phyloP scores from a whole-genome alignment of 805 yeast genomes.

The Gaillardinia entomophila region DNA sequence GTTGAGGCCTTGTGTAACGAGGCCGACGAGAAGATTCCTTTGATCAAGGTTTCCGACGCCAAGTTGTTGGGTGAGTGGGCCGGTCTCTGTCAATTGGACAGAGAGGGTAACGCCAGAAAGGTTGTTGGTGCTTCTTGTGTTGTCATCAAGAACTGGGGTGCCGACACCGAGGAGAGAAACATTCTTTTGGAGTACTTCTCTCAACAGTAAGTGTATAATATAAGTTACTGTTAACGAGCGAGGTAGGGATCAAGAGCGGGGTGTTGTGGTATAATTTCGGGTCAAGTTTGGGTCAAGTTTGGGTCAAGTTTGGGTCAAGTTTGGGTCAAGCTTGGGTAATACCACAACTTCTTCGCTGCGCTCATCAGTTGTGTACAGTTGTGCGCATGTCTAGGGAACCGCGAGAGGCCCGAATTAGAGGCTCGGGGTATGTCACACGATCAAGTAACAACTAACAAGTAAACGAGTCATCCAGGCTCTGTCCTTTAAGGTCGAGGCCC shows the following conservation, averaged over 20 bases:
- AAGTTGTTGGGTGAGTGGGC: slow-evolving; percentile 99
- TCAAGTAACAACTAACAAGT: slow-evolving; percentile 3
- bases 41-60: slow-evolving; percentile 99
- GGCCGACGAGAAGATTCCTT: slow-evolving; percentile 92
- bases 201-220: slow-evolving; percentile 62
- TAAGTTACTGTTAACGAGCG: too few species aligned
- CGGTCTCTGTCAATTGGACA: slow-evolving; percentile 98
- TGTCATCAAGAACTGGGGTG: slow-evolving; percentile 99
- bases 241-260: too few species aligned
- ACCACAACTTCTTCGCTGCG: too few species aligned
- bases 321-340: too few species aligned
- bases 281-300: too few species aligned
- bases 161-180: slow-evolving; percentile 95
- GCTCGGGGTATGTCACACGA: slow-evolving; percentile 34
- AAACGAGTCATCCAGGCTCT: slow-evolving; percentile 10
- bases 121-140: slow-evolving; percentile 99
- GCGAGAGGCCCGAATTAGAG: slow-evolving; percentile 31
- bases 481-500: slow-evolving; percentile 11
- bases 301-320: too few species aligned
- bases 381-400: too few species aligned
- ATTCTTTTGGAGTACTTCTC: slow-evolving; percentile 94
- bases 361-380: too few species aligned
- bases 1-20: slow-evolving; percentile 99
- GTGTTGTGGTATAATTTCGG: too few species aligned
- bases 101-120: slow-evolving; percentile 99